Conservation (phyloP, 495 filamentous ascomycete genomes). For the Hypomontagnella monticulosa region DNA sequence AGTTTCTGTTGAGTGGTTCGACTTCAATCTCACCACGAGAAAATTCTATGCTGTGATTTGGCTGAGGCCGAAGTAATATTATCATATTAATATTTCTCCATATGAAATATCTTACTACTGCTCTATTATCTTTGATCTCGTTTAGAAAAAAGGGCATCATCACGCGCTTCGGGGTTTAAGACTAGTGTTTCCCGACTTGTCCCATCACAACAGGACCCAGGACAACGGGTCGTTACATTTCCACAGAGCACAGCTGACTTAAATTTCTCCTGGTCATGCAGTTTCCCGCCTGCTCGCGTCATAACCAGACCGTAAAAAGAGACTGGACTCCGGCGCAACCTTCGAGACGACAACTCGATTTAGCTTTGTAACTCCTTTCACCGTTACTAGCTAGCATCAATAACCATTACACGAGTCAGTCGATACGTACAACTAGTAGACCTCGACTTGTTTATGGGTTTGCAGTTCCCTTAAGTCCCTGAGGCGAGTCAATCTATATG, state of each 20-base stretch:
- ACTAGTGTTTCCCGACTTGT: constrained; percentile 32
- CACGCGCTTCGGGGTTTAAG: constrained; percentile 29
- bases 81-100: constrained; percentile 3
- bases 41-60: constrained; percentile 3
- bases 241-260: constrained; percentile 45
- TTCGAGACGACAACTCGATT: constrained; percentile 26
- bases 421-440: constrained; percentile 18
- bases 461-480: constrained; percentile 31
- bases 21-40: constrained; percentile 4
- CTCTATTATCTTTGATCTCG: constrained; percentile 7
- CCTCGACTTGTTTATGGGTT: constrained; percentile 40
- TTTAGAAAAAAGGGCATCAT: background rate
- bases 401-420: constrained; percentile 23
- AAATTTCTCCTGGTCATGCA: constrained; percentile 46
- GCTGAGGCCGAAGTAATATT: constrained; percentile 13
- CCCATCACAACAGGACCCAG: constrained; percentile 32
- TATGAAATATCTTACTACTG: constrained; percentile 24
- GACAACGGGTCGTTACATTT: constrained; percentile 42
- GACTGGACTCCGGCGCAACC: constrained; percentile 18
- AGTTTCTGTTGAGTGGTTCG: constrained; percentile 20
- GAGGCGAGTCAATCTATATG: constrained; percentile 56
- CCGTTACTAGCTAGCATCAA: constrained; percentile 5
- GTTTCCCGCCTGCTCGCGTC: constrained; percentile 40
- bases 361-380: constrained; percentile 15
- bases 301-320: constrained; percentile 23